phyloP scores from a whole-genome alignment of 495 filamentous ascomycete genomes.

The Penicillium diatomitis region DNA sequence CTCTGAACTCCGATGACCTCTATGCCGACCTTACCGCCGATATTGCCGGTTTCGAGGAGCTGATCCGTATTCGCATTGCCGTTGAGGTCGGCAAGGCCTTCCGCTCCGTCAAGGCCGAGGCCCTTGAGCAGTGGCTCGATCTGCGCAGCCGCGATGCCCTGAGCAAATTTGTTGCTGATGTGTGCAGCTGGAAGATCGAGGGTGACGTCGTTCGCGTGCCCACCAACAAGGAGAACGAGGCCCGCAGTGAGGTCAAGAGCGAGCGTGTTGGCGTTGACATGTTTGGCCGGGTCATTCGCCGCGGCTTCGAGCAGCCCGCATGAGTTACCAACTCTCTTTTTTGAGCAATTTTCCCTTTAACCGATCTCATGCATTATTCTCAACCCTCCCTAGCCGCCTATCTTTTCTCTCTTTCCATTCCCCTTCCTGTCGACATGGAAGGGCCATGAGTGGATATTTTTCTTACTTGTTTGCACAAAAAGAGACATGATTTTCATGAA shows the following conservation, averaged over 20 bases:
- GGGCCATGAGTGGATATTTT: neutral
- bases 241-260: slow-evolving; percentile 87
- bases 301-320: slow-evolving; percentile 85
- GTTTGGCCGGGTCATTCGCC: slow-evolving; percentile 81
- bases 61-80: slow-evolving; percentile 86
- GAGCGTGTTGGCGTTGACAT: slow-evolving; percentile 72
- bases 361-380: slow-evolving; percentile 2
- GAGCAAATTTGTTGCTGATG: slow-evolving; percentile 69
- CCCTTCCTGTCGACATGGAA: slow-evolving; percentile 7
- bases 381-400: neutral
- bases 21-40: slow-evolving; percentile 95
- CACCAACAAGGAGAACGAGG: slow-evolving; percentile 96
- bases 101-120: slow-evolving; percentile 65
- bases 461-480: slow-evolving; percentile 6
- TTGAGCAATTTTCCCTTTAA: neutral
- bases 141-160: slow-evolving; percentile 60
- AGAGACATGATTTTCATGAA: slow-evolving; percentile 27
- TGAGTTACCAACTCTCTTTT: slow-evolving; percentile 25
- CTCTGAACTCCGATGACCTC: slow-evolving; percentile 85
- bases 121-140: slow-evolving; percentile 83
- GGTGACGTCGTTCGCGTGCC: slow-evolving; percentile 63
- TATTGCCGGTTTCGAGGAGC: slow-evolving; percentile 91
- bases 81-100: slow-evolving; percentile 81
- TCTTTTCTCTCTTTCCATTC: slow-evolving; percentile 3
- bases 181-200: slow-evolving; percentile 80